Base-by-base conservation (phyloP, 495 filamentous ascomycete species). In the Penicillium simplicissimum region DNA sequence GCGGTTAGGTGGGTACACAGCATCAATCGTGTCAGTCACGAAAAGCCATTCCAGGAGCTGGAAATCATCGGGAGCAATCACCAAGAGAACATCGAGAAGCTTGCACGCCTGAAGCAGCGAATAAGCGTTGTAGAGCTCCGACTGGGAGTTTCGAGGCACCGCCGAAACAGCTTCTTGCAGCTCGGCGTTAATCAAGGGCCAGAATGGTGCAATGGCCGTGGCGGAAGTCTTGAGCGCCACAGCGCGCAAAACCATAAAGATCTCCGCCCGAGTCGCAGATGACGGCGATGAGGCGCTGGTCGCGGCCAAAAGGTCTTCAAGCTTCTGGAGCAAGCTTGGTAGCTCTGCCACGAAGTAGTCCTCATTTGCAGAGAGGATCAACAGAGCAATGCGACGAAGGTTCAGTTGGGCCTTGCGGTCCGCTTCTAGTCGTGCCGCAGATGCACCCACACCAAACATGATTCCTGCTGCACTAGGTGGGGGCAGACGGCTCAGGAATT, bases 41-140 rank as follows among this genome's bases (percentile, higher is more conserved):
- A 96, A 99, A 17, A 98, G 84, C 95, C 95, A 99, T 77, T 97
- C 92, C 57, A 92, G 84, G 40, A 96, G 81, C 71, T 98, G 95
- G 73, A 97, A 99, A 69, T 98, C 95, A 62, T 99, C 96, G 0
- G 93, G 95, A 5, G 88, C 88, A 17, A 91, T 79, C n/a, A 90
- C 85, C 28, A 99, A 79, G 7, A 99, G 77, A 23, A 88, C 78
- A 60, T 97, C 96, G 8, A 99, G 81, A 2, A 99, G 84, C 69
- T 97, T 97, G 73, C 91, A 96, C 1, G 92, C 93, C 71, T 97
- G 93, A 40, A 98, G 79, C 25, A 97, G 76, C 11, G 88, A 85
- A 25, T 82, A 76, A 60, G 90, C 85, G 67, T 84, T 92, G 75
- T 91, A 95, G 15, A 84, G 88, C 28, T 93, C 90, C n/a, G 84